These are phyloP conservation scores for Cladosporium sp. DNA, from an alignment of 2,329 filamentous ascomycete species.

Conservation along the genomic window DNA sequence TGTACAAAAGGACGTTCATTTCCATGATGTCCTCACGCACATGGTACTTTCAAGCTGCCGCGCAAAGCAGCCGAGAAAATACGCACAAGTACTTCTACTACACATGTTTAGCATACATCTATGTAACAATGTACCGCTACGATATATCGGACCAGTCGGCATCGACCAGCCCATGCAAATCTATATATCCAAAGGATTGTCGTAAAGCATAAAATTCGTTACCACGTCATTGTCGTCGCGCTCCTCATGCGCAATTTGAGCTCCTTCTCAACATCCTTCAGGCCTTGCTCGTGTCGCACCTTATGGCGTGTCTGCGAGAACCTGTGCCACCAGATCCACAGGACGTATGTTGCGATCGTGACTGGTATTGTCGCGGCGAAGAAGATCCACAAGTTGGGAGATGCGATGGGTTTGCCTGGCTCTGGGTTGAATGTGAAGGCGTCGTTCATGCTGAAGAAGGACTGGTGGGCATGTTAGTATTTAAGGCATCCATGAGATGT, in stretches of 20 bases:
- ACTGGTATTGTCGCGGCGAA: constrained; percentile 37
- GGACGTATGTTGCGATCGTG: constrained; percentile 32
- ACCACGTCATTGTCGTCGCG: constrained; percentile 31
- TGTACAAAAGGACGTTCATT: too few relatives aligned
- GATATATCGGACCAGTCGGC: neutral
- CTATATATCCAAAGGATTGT: constrained; percentile 1
- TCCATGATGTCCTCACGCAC: too few relatives aligned
- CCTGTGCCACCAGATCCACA: constrained; percentile 35
- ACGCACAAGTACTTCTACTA: neutral
- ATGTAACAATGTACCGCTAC: neutral
- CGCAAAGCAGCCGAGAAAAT: neutral
- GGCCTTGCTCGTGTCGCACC: constrained; percentile 30
- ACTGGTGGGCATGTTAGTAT: constrained; percentile 25
- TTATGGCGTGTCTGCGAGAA: constrained; percentile 30
- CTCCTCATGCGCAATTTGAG: constrained; percentile 33
- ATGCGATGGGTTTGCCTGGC: constrained; percentile 29
- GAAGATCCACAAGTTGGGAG: constrained; percentile 35
- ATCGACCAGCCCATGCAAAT: neutral
- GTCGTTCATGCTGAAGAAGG: constrained; percentile 37
- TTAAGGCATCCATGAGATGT: too few relatives aligned
- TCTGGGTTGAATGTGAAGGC: constrained; percentile 32
- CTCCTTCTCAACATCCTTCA: constrained; percentile 33
- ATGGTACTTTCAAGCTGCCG: neutral
- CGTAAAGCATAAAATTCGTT: constrained; percentile 16
- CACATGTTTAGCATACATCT: neutral